These are phyloP conservation scores for Boletus coccyginus DNA, from an alignment of 768 basidiomycete species.

Conservation along the genomic window DNA sequence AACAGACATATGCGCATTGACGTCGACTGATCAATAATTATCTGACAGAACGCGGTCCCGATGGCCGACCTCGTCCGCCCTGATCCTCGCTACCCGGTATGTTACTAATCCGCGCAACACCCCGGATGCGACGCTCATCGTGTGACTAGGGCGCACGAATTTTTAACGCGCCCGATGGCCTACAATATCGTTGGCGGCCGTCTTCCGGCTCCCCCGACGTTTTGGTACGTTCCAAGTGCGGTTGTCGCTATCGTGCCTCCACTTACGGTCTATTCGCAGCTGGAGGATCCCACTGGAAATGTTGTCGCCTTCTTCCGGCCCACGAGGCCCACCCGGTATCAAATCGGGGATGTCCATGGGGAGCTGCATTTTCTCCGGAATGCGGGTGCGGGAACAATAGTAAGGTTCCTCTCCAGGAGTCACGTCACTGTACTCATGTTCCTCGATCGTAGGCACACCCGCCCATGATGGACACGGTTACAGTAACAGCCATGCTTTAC, in stretches of 20 bases:
- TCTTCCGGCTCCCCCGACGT: conserved; percentile 55
- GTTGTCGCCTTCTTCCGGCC: conserved; percentile 81
- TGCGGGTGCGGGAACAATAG: conserved; percentile 81
- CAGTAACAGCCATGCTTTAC: conserved; percentile 82
- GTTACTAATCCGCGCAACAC: conserved; percentile 26
- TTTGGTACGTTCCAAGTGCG: conserved; percentile 43
- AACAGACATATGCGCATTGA: conserved; percentile 3
- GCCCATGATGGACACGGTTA: conserved; percentile 87
- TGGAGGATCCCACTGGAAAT: conserved; percentile 66
- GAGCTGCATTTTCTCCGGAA: conserved; percentile 80
- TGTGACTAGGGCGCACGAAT: conserved; percentile 54
- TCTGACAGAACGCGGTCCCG: conserved; percentile 62
- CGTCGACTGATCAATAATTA: conserved; percentile 27
- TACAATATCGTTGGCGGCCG: conserved; percentile 79
- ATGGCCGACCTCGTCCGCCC: conserved; percentile 82
- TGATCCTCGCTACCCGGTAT: conserved; percentile 60
- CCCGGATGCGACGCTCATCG: conserved; percentile 11
- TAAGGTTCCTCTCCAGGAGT: conserved; percentile 34
- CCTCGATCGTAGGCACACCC: conserved; percentile 63
- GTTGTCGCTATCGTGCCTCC: background rate
- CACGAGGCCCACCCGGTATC: conserved; percentile 74
- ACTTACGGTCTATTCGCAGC: conserved; percentile 39
- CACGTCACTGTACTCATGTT: conserved; percentile 24
- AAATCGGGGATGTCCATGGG: conserved; percentile 82
- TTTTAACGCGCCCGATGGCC: conserved; percentile 82